Percentiles rank a stretch among this genome's conserved stretches.
Conservation (phyloP, 495 filamentous ascomycete species). For the Podospora australis region DNA sequence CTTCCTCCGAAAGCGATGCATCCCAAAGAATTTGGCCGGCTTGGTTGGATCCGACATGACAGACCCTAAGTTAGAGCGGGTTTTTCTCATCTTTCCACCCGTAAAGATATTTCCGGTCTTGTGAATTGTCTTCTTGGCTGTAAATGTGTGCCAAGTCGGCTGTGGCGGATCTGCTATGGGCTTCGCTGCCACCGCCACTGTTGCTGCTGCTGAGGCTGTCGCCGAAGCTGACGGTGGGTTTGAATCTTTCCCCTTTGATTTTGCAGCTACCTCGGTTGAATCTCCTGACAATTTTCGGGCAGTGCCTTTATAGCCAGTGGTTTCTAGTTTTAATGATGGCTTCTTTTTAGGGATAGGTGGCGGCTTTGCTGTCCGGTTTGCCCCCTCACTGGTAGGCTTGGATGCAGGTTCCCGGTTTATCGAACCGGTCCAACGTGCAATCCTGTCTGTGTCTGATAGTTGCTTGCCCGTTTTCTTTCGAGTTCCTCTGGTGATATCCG, state of each 20-base stretch:
- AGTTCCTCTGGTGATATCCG: too few species aligned
- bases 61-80: slow-evolving; percentile 15
- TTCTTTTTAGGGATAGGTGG: too few species aligned
- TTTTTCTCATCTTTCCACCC: slow-evolving; percentile 18
- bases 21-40: slow-evolving; percentile 24
- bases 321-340: too few species aligned
- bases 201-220: background rate
- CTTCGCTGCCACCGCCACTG: background rate
- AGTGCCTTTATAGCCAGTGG: slow-evolving; percentile 28
- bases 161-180: background rate
- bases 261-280: background rate
- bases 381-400: background rate
- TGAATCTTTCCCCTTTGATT: slow-evolving; percentile 4
- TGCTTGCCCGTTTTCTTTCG: too few species aligned
- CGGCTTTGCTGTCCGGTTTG: too few species aligned
- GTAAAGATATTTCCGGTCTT: slow-evolving; percentile 24
- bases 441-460: too few species aligned
- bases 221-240: background rate
- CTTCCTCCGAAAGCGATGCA: slow-evolving; percentile 10
- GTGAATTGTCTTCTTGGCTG: slow-evolving; percentile 18
- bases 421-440: too few species aligned
- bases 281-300: slow-evolving; percentile 15
- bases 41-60: slow-evolving; percentile 30
- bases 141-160: too few species aligned
- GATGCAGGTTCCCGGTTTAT: background rate